These are phyloP conservation scores for Teunomyces panamensis DNA, from an alignment of 805 yeast genomes.

Conservation along the genomic window DNA sequence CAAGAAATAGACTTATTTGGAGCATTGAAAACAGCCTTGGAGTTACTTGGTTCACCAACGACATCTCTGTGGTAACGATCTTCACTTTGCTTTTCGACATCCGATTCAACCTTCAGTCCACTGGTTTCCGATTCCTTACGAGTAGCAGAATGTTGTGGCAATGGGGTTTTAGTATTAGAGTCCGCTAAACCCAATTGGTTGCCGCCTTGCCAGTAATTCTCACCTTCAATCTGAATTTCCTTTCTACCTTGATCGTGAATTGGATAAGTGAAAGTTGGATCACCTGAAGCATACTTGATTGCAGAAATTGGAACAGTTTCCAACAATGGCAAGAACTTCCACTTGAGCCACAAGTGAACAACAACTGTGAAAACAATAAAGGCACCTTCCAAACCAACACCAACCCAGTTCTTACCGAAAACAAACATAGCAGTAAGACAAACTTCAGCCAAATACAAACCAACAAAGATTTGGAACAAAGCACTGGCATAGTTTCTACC, in stretches of 20 bases:
- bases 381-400: conserved; percentile 67
- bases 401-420: conserved; percentile 76
- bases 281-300: conserved; percentile 45
- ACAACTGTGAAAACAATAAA: conserved; percentile 54
- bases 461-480: conserved; percentile 68
- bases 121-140: conserved; percentile 3
- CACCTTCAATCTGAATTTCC: conserved; percentile 54
- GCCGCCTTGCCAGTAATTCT: conserved; percentile 45
- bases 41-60: conserved; percentile 3
- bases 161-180: conserved; percentile 17
- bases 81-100: conserved; percentile 8
- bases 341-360: conserved; percentile 57
- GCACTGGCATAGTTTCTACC: conserved; percentile 76
- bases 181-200: conserved; percentile 36
- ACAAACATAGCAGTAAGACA: conserved; percentile 71
- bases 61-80: not conserved
- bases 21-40: conserved; percentile 11
- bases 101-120: conserved; percentile 4
- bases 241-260: conserved; percentile 59
- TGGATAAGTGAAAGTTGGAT: conserved; percentile 51
- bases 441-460: conserved; percentile 66
- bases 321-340: conserved; percentile 58
- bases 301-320: conserved; percentile 73
- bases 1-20: conserved; percentile 24
- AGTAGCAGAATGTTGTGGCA: conserved; percentile 8